Evolutionary conservation across 2,329 filamentous ascomycete species (phyloP).

Genomic region (Diaporthe humulicola): DNA sequence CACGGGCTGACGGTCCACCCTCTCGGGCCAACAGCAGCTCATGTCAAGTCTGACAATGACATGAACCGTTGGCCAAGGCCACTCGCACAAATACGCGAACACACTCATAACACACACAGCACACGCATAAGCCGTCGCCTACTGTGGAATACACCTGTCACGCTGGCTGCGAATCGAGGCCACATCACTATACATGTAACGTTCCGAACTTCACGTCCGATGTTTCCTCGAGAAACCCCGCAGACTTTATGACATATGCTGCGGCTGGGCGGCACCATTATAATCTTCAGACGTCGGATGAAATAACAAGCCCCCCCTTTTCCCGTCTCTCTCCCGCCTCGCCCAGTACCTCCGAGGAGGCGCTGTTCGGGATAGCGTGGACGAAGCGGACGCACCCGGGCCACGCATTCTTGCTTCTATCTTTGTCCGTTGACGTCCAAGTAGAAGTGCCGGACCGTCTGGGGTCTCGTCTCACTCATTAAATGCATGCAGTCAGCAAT

Average conservation of each 20-base stretch:
- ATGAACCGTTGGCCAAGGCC: conserved; percentile 15
- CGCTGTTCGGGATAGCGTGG: conserved; percentile 3
- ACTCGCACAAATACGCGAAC: neutral
- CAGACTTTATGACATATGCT: conserved; percentile 23
- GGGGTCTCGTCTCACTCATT: conserved; percentile 27
- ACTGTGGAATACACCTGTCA: neutral
- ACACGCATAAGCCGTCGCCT: neutral
- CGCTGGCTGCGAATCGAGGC: conserved; percentile 6
- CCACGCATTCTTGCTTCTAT: neutral
- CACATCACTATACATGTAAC: conserved; percentile 24
- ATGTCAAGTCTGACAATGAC: conserved; percentile 15
- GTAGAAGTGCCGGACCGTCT: conserved; percentile 13
- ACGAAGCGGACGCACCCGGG: conserved; percentile 5
- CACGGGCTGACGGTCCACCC: conserved; percentile 29
- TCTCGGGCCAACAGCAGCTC: conserved; percentile 17
- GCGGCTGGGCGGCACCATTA: conserved; percentile 30
- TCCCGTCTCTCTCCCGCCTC: neutral
- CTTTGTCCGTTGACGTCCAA: neutral
- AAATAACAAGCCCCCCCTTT: conserved; percentile 7
- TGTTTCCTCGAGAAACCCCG: conserved; percentile 17
- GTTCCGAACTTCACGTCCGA: conserved; percentile 30
- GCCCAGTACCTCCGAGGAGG: neutral
- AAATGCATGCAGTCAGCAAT: conserved; percentile 28
- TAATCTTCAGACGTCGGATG: conserved; percentile 14
- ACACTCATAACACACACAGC: neutral